These are phyloP conservation scores for Phoenix roebelenii DNA, from an alignment of 176 grass and related monocot species.

Conservation along the genomic window DNA sequence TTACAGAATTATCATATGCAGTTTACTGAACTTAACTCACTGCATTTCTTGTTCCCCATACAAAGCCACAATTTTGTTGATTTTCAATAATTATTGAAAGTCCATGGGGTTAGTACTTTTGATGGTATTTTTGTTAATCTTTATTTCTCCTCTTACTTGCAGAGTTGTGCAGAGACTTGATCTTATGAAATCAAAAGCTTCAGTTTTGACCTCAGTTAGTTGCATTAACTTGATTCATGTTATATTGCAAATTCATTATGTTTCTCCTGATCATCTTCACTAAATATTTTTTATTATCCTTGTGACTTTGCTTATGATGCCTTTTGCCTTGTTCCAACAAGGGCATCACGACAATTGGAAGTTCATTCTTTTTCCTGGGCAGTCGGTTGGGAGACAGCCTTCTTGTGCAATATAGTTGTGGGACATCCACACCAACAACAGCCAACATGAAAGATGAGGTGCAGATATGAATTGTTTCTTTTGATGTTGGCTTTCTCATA, in stretches of 20 bases:
- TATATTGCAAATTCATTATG: too few relatives aligned
- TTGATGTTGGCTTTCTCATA: background rate
- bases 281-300: too few relatives aligned
- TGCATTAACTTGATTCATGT: slow-evolving; percentile 8
- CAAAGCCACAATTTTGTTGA: background rate
- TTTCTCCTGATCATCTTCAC: too few relatives aligned
- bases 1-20: background rate
- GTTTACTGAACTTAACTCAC: background rate
- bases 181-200: slow-evolving; percentile 88
- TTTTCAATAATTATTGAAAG: background rate
- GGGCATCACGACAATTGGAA: slow-evolving; percentile 76
- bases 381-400: slow-evolving; percentile 89
- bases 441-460: slow-evolving; percentile 59
- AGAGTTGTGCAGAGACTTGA: slow-evolving; percentile 93
- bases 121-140: too few relatives aligned
- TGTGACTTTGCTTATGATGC: too few relatives aligned
- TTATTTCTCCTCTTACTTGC: slow-evolving; percentile 10
- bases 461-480: slow-evolving; percentile 21
- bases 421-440: slow-evolving; percentile 33
- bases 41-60: background rate
- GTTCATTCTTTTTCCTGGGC: slow-evolving; percentile 87
- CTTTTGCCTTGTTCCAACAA: slow-evolving; percentile 24
- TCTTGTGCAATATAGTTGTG: slow-evolving; percentile 83
- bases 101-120: too few relatives aligned
- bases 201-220: slow-evolving; percentile 83